These are phyloP conservation scores for Calamus simplicifolius DNA, from an alignment of 176 grass and related monocot species.

Conservation along the genomic window DNA sequence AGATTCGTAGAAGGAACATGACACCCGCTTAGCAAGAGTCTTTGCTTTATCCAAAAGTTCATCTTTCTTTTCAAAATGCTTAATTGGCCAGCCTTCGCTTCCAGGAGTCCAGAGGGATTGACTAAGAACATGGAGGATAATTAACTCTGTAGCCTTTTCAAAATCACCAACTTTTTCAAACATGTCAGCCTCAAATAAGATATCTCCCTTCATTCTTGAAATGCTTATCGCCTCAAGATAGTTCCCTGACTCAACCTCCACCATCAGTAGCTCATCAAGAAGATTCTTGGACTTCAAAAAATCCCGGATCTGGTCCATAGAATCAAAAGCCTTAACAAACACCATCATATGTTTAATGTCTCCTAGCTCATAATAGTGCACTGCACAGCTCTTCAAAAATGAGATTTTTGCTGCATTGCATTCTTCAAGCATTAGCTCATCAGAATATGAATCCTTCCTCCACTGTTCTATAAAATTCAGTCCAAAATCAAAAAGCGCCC, in stretches of 20 bases:
- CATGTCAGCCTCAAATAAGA: slow-evolving; percentile 48
- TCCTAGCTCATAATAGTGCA: slow-evolving; percentile 20
- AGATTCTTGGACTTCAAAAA: slow-evolving; percentile 40
- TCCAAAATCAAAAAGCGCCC: slow-evolving; percentile 38
- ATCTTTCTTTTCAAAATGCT: slow-evolving; percentile 42
- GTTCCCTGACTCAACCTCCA: slow-evolving; percentile 68
- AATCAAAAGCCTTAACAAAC: slow-evolving; percentile 51
- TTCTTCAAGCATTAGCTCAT: slow-evolving; percentile 11
- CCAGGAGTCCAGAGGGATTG: slow-evolving; percentile 50
- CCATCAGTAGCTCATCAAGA: slow-evolving; percentile 48
- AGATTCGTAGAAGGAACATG: slow-evolving; percentile 31
- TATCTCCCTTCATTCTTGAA: slow-evolving; percentile 42
- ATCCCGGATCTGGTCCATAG: slow-evolving; percentile 36
- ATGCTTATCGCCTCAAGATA: slow-evolving; percentile 55
- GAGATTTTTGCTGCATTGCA: slow-evolving; percentile 21
- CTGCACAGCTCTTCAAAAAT: slow-evolving; percentile 48
- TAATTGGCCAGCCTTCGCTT: slow-evolving; percentile 57
- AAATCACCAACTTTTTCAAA: slow-evolving; percentile 44
- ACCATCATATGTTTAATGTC: slow-evolving; percentile 57
- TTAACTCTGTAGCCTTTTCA: slow-evolving; percentile 39
- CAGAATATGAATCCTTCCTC: slow-evolving; percentile 21
- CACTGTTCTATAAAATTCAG: slow-evolving; percentile 42
- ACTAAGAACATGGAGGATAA: slow-evolving; percentile 34
- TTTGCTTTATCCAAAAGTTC: slow-evolving; percentile 35
- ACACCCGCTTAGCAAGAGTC: slow-evolving; percentile 32